Conservation (phyloP, 805 yeast species). For the Maudiozyma saulgeensis region DNA sequence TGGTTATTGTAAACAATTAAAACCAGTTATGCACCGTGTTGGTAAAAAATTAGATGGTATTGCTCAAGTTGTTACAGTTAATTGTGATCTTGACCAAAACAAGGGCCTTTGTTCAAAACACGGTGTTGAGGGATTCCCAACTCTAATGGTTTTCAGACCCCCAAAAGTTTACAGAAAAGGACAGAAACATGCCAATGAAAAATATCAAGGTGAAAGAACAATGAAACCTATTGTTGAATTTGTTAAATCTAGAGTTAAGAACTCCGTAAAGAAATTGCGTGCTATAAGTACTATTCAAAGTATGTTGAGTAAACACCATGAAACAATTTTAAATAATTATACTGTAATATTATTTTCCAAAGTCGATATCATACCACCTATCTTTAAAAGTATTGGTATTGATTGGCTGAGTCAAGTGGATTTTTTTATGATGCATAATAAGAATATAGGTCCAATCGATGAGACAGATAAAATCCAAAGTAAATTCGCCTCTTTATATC, state of each 20-base stretch:
- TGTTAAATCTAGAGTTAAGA: slow-evolving; percentile 50
- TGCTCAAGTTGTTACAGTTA: slow-evolving; percentile 68
- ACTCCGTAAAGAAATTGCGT: slow-evolving; percentile 48
- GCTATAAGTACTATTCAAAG: slow-evolving; percentile 26
- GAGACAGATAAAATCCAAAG: not conserved
- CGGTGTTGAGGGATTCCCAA: slow-evolving; percentile 72
- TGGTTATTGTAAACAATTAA: slow-evolving; percentile 76
- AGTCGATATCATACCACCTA: slow-evolving; percentile 40
- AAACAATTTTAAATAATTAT: not conserved
- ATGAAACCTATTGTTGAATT: slow-evolving; percentile 45
- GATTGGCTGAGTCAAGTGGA: slow-evolving; percentile 50
- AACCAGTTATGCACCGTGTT: slow-evolving; percentile 53
- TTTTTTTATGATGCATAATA: slow-evolving; percentile 35
- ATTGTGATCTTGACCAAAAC: slow-evolving; percentile 68
- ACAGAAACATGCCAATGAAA: slow-evolving; percentile 41
- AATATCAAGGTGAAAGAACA: slow-evolving; percentile 53
- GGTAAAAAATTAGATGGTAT: slow-evolving; percentile 50
- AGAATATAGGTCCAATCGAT: not conserved
- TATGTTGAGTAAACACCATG: not conserved
- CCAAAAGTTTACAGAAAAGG: slow-evolving; percentile 39
- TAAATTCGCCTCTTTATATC: slow-evolving; percentile 11
- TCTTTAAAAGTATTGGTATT: slow-evolving; percentile 57
- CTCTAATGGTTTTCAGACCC: slow-evolving; percentile 73
- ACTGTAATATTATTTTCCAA: slow-evolving; percentile 40
- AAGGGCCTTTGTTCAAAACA: slow-evolving; percentile 59